Percentiles rank a stretch among this genome's conserved stretches.
These are phyloP conservation scores for Trametopsis cervina DNA, from an alignment of 768 basidiomycete genomes.

Conservation along the genomic window DNA sequence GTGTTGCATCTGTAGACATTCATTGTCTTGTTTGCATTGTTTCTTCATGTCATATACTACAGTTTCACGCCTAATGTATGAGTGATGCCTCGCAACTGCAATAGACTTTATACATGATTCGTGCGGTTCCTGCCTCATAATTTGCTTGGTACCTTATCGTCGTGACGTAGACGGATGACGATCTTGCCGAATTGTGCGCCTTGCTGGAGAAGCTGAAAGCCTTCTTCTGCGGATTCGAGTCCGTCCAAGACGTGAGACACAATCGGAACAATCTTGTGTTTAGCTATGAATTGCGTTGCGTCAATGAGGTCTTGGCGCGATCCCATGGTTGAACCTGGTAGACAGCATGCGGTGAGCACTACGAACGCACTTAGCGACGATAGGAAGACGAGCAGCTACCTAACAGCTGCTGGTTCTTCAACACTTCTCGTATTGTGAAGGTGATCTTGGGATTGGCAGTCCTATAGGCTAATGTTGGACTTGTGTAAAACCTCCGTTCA, in stretches of 20 bases:
- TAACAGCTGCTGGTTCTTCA: conserved; percentile 66
- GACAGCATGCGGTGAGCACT: not conserved
- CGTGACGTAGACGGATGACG: conserved; percentile 40
- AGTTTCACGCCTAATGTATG: too few species aligned
- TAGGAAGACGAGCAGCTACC: conserved; percentile 43
- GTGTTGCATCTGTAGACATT: too few species aligned
- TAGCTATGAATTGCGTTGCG: conserved; percentile 61
- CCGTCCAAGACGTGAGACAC: conserved; percentile 68
- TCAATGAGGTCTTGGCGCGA: conserved; percentile 66
- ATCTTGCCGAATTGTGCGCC: conserved; percentile 78
- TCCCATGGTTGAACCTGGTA: conserved; percentile 76
- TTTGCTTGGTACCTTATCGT: conserved; percentile 1
- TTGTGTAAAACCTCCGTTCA: not conserved
- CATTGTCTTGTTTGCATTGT: too few species aligned
- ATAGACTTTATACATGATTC: too few species aligned
- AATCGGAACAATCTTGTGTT: conserved; percentile 63
- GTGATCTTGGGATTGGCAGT: conserved; percentile 51
- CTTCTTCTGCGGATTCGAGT: conserved; percentile 55
- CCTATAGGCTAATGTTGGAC: conserved; percentile 36
- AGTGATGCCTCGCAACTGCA: too few species aligned
- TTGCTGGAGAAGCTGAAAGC: conserved; percentile 57
- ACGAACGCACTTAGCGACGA: not conserved
- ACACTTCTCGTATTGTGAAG: conserved; percentile 73
- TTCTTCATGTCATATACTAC: too few species aligned
- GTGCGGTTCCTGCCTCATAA: not conserved